Evolutionary conservation across 2,329 filamentous ascomycete genomes (phyloP).

Genomic region (Aspergillus texensis): DNA sequence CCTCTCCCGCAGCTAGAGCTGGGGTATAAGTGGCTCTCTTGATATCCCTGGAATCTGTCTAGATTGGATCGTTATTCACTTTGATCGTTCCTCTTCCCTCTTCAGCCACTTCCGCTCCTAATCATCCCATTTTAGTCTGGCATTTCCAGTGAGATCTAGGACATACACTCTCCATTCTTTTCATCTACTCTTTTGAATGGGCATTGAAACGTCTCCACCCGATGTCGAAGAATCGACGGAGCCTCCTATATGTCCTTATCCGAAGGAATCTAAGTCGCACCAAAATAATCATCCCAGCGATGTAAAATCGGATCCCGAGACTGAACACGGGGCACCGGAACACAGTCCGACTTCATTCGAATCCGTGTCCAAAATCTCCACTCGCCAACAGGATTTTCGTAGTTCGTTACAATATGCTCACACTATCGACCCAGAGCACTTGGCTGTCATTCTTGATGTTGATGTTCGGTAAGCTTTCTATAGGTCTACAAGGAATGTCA

Average conservation of each 20-base stretch:
- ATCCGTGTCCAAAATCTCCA: neutral
- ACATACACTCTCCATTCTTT: constrained; percentile 4
- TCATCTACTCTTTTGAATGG: constrained; percentile 38
- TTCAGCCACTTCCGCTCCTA: neutral
- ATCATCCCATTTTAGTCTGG: neutral
- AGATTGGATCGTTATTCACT: neutral
- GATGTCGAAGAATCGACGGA: constrained; percentile 48
- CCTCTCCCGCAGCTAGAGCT: neutral
- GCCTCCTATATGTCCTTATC: constrained; percentile 41
- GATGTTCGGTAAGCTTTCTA: constrained; percentile 26
- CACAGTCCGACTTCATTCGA: neutral
- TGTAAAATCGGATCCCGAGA: constrained; percentile 20
- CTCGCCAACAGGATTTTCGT: constrained; percentile 1
- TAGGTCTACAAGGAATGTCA: neutral
- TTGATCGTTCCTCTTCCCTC: neutral
- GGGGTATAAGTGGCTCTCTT: constrained; percentile 2
- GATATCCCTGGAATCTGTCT: neutral
- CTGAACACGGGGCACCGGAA: constrained; percentile 20
- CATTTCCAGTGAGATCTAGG: neutral
- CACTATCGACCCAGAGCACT: constrained; percentile 23
- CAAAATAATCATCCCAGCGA: constrained; percentile 21
- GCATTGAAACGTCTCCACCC: constrained; percentile 39
- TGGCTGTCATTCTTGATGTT: constrained; percentile 26
- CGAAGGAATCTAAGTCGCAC: constrained; percentile 26
- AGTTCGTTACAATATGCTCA: constrained; percentile 27